Base-by-base conservation (phyloP, 305 asterid species). In the Fraxinus latifolia region DNA sequence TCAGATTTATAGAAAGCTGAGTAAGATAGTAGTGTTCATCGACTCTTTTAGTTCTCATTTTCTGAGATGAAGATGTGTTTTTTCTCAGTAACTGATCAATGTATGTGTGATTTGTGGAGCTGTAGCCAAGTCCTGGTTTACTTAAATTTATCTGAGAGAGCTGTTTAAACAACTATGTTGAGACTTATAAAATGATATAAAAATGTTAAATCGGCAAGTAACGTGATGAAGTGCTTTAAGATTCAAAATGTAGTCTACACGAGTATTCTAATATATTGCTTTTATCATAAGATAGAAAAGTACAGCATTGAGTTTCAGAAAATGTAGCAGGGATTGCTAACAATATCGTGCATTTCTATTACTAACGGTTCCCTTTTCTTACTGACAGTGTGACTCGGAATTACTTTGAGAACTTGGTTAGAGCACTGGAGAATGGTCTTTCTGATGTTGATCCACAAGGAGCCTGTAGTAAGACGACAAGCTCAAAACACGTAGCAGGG, bases 381-480 rank as follows among this genome's bases (percentile, higher is more conserved):
- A 29, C 36, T 29, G 44, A 81, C 93, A 95, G 98, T 67, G 95
- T 92, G 79, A 93, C 98, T 0, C 85, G 71, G 50, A 80, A 81
- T 29, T 83, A 72, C 82, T 89, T 87, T 72, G 89, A 89, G 83
- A 92, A 88, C 77, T 85, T 92, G 85, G 93, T 90, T 15, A 81
- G 60, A 31, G 91, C 90, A 72, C 82, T 89, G 74, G 93, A 92
- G 90, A 88, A 87, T 79, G 85, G 88, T 33, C 94, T 89, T 47
- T 82, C 82, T 33, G 95, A 91, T 81, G 93, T 90, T 82, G 82
- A 82, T 86, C 85, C 98, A n/a, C 94, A 90, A 83, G 91, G 90
- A 60, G 84, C 87, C 53, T 73, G 88, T 72, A 89, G 87, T 83
- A 86, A 85, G 85, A 84, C 90, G 17, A 68, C 39, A 12, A 87